Base-by-base conservation (phyloP, 2,329 filamentous ascomycete genomes). In the Fusarium nygamai region DNA sequence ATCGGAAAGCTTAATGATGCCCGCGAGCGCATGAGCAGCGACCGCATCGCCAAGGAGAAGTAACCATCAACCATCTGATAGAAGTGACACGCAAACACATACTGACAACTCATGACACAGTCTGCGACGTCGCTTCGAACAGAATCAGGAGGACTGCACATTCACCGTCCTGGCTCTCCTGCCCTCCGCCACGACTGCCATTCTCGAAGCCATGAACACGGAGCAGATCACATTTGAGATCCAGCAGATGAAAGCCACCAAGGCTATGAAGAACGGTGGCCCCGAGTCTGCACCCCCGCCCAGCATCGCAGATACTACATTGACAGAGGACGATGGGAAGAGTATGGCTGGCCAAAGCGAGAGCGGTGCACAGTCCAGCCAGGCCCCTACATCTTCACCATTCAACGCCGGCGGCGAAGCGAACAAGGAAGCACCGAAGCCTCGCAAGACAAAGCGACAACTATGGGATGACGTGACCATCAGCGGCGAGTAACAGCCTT, bases 121-220 rank as follows among this genome's bases (percentile, higher is more conserved):
- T 83, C 90, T 99, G 71, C 95, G 95, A 59, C 93, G 96, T 67
- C 93, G 96, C 80, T 99, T 99, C 85, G 94, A 98, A 83, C 96
- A 99, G 84, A 99, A 99, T 83, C 96, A 99, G 82, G 96, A 98
- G 82, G 96, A 99, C 84, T 99, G 96, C 85, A 98, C 96, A 54
- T 98, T 97, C 82, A 99, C 96, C 43, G 95, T 98, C 50, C 91
- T 98, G n/a, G 96, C 96, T 36, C 91, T 99, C 63, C 89, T 99
- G 16, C 96, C 96, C 9, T 97, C 96, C 39, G 94, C 95, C 12
- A 95, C 95, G 31, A 91, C 96, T 76, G 96, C 97, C 81, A 93
- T 99, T 78, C 87, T 98, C 79, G 92, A 94, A 76, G 92, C 93
- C 38, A 90, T 98, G 78, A 94, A 97, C 61, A 97, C 97, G 48